Evolutionary conservation across 371 early-diverging fungal genomes (phyloP), one percentile per base, ranked within the genome.

Genomic region (Mortierella sp.): DNA sequence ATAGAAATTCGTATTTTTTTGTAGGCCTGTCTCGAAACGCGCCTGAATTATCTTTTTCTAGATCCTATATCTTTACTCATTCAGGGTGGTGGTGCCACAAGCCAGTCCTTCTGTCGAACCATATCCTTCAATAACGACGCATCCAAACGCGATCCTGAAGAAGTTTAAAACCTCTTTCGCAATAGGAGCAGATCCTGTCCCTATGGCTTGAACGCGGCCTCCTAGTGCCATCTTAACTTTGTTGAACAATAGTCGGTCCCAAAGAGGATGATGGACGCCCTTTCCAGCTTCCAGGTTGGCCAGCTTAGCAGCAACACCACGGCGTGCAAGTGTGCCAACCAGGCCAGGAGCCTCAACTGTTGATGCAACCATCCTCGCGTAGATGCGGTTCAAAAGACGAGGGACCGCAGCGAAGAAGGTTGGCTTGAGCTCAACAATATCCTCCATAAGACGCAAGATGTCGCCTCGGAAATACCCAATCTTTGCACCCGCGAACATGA

Each of bases 401-500:
- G 99, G 99, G 14, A 98, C 99, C n/a, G 93, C 85, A 50, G 84
- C 81, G 72, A 99, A 91, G 60, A 92, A 71, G 14, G 93, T 93
- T 0, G 99, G 99, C 53, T 86, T 83, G 34, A 96, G 85, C 2
- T 84, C 80, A 32, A 86, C 87, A 59, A 94, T 84, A 80, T 99
- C 99, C 14, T 95, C 93, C 60, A 95, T 79, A 21, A 99, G 78
- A 14, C 82, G 72, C 50, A 83, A 82, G 34, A 90, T 83, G 80
- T 95, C 91, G 49, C 97, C 98, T n/a, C 93, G 83, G 79, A 79
- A 97, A 69, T 92, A 95, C 7, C 94, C 97, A 48, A 97, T 83
- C 49, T 80, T 81, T 41, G 86, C 87, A 3, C 94, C 93, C 19
- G 43, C 52, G 6, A 75, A 62, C 30, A 87, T 56, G 19, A 80